phyloP scores from a whole-genome alignment of 2,329 filamentous ascomycete species.

The Cladosporium sp. region DNA sequence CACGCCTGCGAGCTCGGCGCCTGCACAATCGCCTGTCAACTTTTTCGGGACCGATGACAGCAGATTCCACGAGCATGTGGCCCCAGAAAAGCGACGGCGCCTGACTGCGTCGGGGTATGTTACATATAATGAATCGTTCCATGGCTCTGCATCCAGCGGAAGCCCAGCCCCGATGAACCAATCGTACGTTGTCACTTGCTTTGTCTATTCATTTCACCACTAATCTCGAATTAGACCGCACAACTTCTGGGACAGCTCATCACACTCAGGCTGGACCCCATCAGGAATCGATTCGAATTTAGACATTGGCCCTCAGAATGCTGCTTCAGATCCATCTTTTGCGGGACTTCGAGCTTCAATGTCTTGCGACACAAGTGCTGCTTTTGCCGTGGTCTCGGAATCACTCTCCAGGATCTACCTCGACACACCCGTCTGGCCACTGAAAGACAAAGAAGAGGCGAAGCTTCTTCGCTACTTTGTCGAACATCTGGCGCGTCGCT shows the following conservation, averaged over 20 bases:
- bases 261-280: slow-evolving; percentile 28
- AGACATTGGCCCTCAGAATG: slow-evolving; percentile 18
- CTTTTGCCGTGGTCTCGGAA: slow-evolving; percentile 21
- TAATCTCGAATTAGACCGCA: slow-evolving; percentile 17
- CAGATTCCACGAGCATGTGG: slow-evolving; percentile 13
- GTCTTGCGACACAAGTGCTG: slow-evolving; percentile 18
- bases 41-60: slow-evolving; percentile 8
- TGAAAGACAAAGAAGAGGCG: slow-evolving; percentile 34
- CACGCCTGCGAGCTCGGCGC: slow-evolving; percentile 7
- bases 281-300: slow-evolving; percentile 12
- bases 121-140: slow-evolving; percentile 12
- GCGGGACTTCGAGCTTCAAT: slow-evolving; percentile 25
- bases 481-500: slow-evolving; percentile 32
- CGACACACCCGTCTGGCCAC: slow-evolving; percentile 33
- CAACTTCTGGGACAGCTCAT: slow-evolving; percentile 24
- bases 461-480: slow-evolving; percentile 36
- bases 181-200: neutral
- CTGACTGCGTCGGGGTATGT: slow-evolving; percentile 11
- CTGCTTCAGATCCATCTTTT: slow-evolving; percentile 19
- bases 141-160: slow-evolving; percentile 1
- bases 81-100: slow-evolving; percentile 12
- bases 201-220: neutral
- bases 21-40: slow-evolving; percentile 8
- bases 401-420: slow-evolving; percentile 33
- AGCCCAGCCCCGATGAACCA: neutral